phyloP scores from a whole-genome alignment of 768 basidiomycete species.

The Holtermanniella nyarrowii region DNA sequence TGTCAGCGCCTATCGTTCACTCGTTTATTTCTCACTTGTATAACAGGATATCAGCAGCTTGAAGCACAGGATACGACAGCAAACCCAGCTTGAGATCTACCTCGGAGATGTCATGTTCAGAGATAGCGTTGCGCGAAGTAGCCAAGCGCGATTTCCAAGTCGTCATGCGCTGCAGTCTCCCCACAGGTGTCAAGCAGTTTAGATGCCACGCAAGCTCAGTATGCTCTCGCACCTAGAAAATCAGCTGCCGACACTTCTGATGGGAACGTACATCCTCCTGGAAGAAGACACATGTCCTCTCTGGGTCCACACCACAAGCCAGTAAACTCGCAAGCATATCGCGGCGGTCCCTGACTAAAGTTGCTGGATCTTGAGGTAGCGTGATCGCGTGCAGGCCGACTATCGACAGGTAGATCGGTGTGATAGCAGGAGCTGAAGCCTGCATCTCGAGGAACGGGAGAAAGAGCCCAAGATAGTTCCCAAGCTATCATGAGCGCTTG shows the following conservation, averaged over 20 bases:
- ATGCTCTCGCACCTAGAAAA: slow-evolving; percentile 63
- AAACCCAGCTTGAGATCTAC: slow-evolving; percentile 71
- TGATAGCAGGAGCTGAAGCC: slow-evolving; percentile 50
- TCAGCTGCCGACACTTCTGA: neutral
- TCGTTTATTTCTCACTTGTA: slow-evolving; percentile 53
- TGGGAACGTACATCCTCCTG: slow-evolving; percentile 66
- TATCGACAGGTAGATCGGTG: slow-evolving; percentile 64
- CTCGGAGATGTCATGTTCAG: slow-evolving; percentile 70
- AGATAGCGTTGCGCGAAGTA: slow-evolving; percentile 59
- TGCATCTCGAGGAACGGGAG: slow-evolving; percentile 13
- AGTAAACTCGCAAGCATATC: slow-evolving; percentile 75
- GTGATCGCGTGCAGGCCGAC: slow-evolving; percentile 94
- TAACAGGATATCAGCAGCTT: slow-evolving; percentile 81
- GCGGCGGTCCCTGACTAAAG: slow-evolving; percentile 53
- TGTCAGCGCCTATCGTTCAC: neutral
- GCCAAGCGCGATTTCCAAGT: slow-evolving; percentile 90
- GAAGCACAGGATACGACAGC: slow-evolving; percentile 84
- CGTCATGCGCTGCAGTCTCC: slow-evolving; percentile 79
- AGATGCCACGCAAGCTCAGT: slow-evolving; percentile 83
- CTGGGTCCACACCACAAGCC: slow-evolving; percentile 73
- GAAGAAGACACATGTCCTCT: slow-evolving; percentile 64
- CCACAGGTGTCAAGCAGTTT: slow-evolving; percentile 71
- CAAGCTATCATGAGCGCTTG: slow-evolving; percentile 53
- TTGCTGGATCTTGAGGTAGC: slow-evolving; percentile 68
- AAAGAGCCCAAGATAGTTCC: slow-evolving; percentile 68